These are phyloP conservation scores for Ceratorhiza oryzae-sativae DNA, from an alignment of 1,284 basidiomycete species.

Conservation along the genomic window DNA sequence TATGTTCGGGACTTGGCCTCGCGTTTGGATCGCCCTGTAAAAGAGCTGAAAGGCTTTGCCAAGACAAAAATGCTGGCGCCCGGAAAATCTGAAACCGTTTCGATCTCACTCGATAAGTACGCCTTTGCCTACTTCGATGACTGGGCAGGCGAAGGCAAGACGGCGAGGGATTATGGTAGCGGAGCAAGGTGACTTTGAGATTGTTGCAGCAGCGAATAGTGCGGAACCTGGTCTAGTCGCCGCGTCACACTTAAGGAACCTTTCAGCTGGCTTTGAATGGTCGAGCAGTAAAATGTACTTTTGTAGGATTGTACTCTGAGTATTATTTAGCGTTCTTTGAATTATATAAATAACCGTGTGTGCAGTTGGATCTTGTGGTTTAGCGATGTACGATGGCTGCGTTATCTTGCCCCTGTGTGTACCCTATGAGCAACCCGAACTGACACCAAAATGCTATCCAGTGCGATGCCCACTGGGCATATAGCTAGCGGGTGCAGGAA, in stretches of 20 bases:
- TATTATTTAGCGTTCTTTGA: too few relatives aligned
- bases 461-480: too few relatives aligned
- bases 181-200: slow-evolving; percentile 45
- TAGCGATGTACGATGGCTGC: too few relatives aligned
- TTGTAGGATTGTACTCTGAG: too few relatives aligned
- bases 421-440: too few relatives aligned
- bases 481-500: too few relatives aligned
- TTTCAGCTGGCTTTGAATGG: slow-evolving; percentile 23
- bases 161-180: slow-evolving; percentile 47
- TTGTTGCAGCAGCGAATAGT: slow-evolving; percentile 39
- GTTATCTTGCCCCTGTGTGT: too few relatives aligned
- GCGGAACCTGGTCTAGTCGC: slow-evolving; percentile 14
- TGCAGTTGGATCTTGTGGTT: too few relatives aligned
- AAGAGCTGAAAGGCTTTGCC: slow-evolving; percentile 49
- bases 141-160: slow-evolving; percentile 47
- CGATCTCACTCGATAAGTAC: slow-evolving; percentile 50
- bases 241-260: slow-evolving; percentile 8
- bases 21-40: slow-evolving; percentile 48
- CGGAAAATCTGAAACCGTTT: slow-evolving; percentile 47
- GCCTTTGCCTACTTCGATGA: slow-evolving; percentile 54
- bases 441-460: too few relatives aligned
- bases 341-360: too few relatives aligned
- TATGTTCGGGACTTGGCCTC: slow-evolving; percentile 48
- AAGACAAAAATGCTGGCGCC: slow-evolving; percentile 49
- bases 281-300: not conserved